These are phyloP conservation scores for Calocybe gambosa DNA, from an alignment of 1,284 basidiomycete genomes.

Conservation along the genomic window DNA sequence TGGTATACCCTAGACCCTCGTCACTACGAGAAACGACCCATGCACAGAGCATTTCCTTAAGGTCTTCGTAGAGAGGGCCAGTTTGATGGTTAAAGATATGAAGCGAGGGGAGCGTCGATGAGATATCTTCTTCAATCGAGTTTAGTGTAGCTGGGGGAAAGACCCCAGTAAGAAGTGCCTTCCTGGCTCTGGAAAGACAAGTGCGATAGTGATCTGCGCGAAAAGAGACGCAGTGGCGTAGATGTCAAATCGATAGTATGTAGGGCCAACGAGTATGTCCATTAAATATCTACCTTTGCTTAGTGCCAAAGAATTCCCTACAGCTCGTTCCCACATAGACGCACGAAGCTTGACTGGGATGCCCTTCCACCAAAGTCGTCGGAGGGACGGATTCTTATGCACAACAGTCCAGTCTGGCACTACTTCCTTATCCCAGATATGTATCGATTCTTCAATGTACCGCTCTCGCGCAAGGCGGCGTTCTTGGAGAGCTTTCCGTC, in stretches of 20 bases:
- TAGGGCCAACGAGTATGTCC: conserved; percentile 10
- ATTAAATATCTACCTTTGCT: conserved; percentile 62
- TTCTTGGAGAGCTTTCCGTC: conserved; percentile 56
- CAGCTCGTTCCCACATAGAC: conserved; percentile 81
- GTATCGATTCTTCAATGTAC: conserved; percentile 62
- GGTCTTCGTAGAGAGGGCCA: conserved; percentile 82
- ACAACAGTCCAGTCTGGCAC: conserved; percentile 81
- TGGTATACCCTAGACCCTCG: conserved; percentile 77
- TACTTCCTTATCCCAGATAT: conserved; percentile 75
- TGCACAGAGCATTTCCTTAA: conserved; percentile 83
- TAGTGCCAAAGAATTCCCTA: conserved; percentile 85
- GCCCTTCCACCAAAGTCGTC: conserved; percentile 88
- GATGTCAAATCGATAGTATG: conserved; percentile 6
- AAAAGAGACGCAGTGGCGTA: conserved; percentile 8
- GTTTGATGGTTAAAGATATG: conserved; percentile 78
- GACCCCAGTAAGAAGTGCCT: conserved; percentile 61
- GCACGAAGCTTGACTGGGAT: conserved; percentile 85
- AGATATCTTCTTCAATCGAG: conserved; percentile 77
- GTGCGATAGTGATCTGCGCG: conserved; percentile 69
- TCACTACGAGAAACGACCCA: conserved; percentile 91
- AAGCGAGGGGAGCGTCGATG: conserved; percentile 76
- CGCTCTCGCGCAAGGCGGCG: conserved; percentile 62
- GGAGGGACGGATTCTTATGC: conserved; percentile 54
- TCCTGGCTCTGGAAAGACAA: conserved; percentile 69
- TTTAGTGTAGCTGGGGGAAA: conserved; percentile 71